Conservation (phyloP, 306 rosid genomes). For the Coriaria nepalensis region DNA sequence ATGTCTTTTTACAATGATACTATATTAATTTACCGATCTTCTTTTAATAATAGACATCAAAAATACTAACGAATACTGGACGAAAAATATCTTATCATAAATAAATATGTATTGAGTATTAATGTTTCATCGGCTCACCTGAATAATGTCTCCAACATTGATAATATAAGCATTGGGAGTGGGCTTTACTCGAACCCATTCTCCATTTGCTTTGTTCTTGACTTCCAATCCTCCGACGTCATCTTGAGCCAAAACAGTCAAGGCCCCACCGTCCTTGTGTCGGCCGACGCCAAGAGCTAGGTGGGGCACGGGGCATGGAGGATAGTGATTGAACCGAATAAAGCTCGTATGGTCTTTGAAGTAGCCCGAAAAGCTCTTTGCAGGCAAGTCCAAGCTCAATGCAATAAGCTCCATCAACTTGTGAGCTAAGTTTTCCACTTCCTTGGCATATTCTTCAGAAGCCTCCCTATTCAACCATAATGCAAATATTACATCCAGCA, state of each 20-base stretch:
- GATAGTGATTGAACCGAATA: conserved; percentile 39
- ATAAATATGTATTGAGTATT: background rate
- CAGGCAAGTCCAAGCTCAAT: conserved; percentile 42
- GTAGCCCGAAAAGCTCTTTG: conserved; percentile 24
- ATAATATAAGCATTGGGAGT: conserved; percentile 43
- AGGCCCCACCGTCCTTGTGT: conserved; percentile 40
- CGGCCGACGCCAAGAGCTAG: conserved; percentile 50
- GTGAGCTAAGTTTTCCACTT: conserved; percentile 29
- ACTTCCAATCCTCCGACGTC: conserved; percentile 58
- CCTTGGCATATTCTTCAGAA: conserved; percentile 30
- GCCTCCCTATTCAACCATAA: conserved; percentile 21
- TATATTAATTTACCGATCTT: no score
- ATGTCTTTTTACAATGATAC: no score
- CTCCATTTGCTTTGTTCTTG: conserved; percentile 37
- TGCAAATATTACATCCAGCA: background rate
- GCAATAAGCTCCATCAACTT: conserved; percentile 46
- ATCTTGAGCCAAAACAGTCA: conserved; percentile 53
- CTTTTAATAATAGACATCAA: background rate
- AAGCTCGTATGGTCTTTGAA: conserved; percentile 39
- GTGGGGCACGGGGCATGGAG: conserved; percentile 46
- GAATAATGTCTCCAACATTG: conserved; percentile 46
- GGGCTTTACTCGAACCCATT: conserved; percentile 51
- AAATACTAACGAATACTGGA: background rate
- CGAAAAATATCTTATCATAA: background rate
- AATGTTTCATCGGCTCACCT: conserved; percentile 30